Evolutionary conservation across 2,329 filamentous ascomycete genomes (phyloP).

Genomic region (Trichoderma sp.): DNA sequence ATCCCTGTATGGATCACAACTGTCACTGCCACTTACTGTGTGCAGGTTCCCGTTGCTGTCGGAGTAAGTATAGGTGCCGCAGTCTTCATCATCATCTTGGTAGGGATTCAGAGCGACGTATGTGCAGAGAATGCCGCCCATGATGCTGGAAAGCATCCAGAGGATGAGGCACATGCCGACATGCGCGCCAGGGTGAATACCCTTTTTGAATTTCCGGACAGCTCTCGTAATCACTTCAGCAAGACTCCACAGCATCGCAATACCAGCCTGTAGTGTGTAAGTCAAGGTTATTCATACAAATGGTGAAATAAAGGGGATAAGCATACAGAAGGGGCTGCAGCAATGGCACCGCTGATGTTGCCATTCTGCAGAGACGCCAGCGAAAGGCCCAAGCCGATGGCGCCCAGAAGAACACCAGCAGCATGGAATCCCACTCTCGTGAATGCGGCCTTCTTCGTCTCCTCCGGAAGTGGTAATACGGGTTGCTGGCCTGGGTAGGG

Average conservation of each 20-base stretch:
- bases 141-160: constrained; percentile 35
- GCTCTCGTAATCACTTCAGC: constrained; percentile 39
- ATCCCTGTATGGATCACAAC: not conserved
- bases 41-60: not conserved
- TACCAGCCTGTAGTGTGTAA: constrained; percentile 30
- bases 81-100: constrained; percentile 8
- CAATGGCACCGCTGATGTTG: not conserved
- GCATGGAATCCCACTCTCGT: constrained; percentile 33
- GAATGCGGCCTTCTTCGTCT: constrained; percentile 6
- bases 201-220: constrained; percentile 32
- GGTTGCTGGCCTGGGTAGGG: constrained; percentile 6
- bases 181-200: constrained; percentile 45
- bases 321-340: not conserved
- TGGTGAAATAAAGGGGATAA: not conserved
- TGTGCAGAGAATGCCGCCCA: constrained; percentile 27
- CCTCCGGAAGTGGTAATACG: not conserved
- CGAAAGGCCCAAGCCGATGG: constrained; percentile 26
- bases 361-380: not conserved
- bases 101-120: constrained; percentile 5
- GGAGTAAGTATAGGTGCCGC: constrained; percentile 9
- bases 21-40: not conserved
- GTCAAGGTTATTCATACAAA: not conserved
- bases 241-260: constrained; percentile 38
- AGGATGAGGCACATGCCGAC: constrained; percentile 43
- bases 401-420: constrained; percentile 28